These are phyloP conservation scores for Boletus tomentosulus DNA, from an alignment of 768 basidiomycete species.

Conservation along the genomic window DNA sequence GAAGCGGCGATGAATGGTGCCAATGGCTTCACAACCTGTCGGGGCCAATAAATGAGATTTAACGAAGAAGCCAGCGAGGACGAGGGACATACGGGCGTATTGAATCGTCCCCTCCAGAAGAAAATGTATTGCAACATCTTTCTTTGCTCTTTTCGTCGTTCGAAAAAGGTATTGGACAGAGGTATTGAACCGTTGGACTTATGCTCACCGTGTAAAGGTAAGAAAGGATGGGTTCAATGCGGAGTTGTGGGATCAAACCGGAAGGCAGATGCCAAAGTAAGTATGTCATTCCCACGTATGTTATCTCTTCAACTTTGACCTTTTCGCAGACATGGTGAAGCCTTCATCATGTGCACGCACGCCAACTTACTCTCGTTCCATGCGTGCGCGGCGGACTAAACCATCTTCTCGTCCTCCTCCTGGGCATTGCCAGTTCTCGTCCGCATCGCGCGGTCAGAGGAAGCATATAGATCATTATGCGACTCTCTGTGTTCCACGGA, in stretches of 20 bases:
- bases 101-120: constrained; percentile 27
- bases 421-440: constrained; percentile 18
- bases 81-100: constrained; percentile 23
- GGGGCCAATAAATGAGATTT: constrained; percentile 11
- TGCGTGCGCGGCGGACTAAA: neutral
- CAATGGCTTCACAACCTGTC: constrained; percentile 65
- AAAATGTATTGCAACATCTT: constrained; percentile 23
- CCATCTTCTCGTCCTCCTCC: neutral
- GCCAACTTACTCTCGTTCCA: neutral
- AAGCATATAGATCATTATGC: constrained; percentile 27
- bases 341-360: neutral
- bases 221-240: neutral
- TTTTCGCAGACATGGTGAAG: neutral
- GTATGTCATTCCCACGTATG: constrained; percentile 26
- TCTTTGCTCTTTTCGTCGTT: neutral
- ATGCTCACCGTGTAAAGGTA: neutral
- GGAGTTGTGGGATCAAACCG: constrained; percentile 20
- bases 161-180: constrained; percentile 1
- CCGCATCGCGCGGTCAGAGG: constrained; percentile 4
- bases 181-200: neutral
- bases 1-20: constrained; percentile 79
- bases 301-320: neutral
- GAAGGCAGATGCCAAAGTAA: neutral
- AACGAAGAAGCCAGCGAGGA: neutral
- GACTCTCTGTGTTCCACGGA: constrained; percentile 22